These are phyloP conservation scores for Solanum paucissectum DNA, from an alignment of 257 asterid genomes.

Conservation along the genomic window DNA sequence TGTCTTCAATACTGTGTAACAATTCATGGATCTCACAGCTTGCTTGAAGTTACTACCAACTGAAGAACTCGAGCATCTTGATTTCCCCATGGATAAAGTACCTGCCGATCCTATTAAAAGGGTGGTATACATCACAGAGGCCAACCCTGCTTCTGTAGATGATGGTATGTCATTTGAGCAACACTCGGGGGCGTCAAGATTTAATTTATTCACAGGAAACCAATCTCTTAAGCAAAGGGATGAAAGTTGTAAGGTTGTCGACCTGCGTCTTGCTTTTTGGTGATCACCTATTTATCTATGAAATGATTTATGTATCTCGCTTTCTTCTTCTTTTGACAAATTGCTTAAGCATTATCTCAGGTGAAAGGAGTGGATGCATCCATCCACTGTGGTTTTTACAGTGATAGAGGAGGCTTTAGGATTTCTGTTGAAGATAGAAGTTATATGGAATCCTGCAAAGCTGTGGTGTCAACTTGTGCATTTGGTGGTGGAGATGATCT, in stretches of 20 bases:
- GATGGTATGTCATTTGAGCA: slow-evolving; percentile 29
- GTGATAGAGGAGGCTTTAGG: slow-evolving; percentile 79
- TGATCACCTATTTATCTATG: not conserved
- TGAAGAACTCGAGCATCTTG: slow-evolving; percentile 76
- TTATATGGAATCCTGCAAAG: slow-evolving; percentile 67
- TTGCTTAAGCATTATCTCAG: slow-evolving; percentile 23
- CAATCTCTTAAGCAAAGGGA: slow-evolving; percentile 81
- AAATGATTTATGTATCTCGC: not conserved
- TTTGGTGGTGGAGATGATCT: slow-evolving; percentile 99
- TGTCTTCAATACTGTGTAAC: not conserved
- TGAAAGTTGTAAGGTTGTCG: slow-evolving; percentile 56
- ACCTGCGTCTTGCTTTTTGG: not conserved
- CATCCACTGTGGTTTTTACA: slow-evolving; percentile 71
- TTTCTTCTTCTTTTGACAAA: not conserved
- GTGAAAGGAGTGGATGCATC: slow-evolving; percentile 31
- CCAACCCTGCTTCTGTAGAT: slow-evolving; percentile 17
- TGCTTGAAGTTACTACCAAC: slow-evolving; percentile 78
- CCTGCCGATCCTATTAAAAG: slow-evolving; percentile 32
- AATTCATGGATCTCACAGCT: slow-evolving; percentile 20
- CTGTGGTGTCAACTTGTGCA: slow-evolving; percentile 95
- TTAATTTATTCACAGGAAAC: slow-evolving; percentile 84
- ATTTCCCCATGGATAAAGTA: slow-evolving; percentile 39
- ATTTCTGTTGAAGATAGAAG: slow-evolving; percentile 67
- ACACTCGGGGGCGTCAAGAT: slow-evolving; percentile 40
- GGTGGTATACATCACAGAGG: slow-evolving; percentile 46